phyloP scores from a whole-genome alignment of 2,329 filamentous ascomycete species.

The Penicillium sp. region DNA sequence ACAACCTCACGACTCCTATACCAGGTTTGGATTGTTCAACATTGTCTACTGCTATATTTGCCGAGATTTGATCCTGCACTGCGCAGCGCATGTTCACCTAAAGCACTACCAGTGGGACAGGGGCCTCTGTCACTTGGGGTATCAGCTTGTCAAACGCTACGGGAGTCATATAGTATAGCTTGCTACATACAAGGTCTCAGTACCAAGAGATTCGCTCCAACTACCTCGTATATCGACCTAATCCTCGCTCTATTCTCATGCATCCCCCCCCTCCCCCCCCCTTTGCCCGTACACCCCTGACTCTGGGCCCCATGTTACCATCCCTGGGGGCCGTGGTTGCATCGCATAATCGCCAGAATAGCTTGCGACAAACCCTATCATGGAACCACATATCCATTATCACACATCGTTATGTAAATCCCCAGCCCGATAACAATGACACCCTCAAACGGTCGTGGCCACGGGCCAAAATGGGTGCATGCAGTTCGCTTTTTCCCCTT shows the following conservation, averaged over 20 bases:
- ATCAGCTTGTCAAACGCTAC: neutral
- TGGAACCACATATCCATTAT: neutral
- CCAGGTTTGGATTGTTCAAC: neutral
- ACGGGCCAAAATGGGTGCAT: neutral
- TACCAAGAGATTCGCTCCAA: neutral
- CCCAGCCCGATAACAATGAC: neutral
- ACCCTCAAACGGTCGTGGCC: neutral
- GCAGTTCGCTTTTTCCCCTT: neutral
- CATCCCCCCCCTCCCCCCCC: neutral
- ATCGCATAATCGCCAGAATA: neutral
- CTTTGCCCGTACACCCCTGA: neutral
- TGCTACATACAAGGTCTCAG: neutral
- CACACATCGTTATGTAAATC: constrained; percentile 3
- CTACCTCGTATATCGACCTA: neutral
- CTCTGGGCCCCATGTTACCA: neutral
- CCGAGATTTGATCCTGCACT: neutral
- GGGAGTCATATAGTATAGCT: neutral
- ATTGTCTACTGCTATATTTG: neutral
- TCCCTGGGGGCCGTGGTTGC: neutral
- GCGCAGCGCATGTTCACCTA: neutral
- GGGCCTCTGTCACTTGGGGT: neutral
- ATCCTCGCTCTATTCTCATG: neutral
- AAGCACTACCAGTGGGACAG: neutral
- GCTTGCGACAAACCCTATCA: neutral
- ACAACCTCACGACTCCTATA: neutral